Base-by-base conservation (phyloP, 495 filamentous ascomycete species). In the Tetracladium setigerum region DNA sequence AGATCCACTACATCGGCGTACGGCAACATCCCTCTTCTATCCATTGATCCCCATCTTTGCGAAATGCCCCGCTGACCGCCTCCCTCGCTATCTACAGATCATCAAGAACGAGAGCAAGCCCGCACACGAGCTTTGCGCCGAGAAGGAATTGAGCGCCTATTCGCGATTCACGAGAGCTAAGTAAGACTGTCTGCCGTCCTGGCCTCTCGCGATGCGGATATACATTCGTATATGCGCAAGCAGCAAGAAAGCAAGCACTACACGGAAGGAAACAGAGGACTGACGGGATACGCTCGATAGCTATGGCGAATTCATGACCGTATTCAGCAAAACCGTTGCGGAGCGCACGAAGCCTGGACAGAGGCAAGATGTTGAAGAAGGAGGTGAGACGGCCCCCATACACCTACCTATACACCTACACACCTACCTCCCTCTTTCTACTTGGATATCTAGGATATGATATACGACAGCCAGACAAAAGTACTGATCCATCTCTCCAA, bases 1-100 rank as follows among this genome's bases (percentile, higher is more conserved):
- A 95, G 79, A 71, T 97, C 58, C 78, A 85, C 69, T 95, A 95
- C 69, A 87, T 95, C 58, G 89, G 89, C 49, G 89, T 95, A 82
- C 51, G 81, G n/a, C n/a, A n/a, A n/a, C n/a, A n/a, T 65, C 16
- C 31, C 5, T 30, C 34, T 15, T 53, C 7, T 27, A 27, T 27
- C 22, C 7, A 27, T 7, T 42, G 47, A 14, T 13, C 41, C 43
- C 44, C 46, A 54, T 44, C 52, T 50, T 18, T 6, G 11, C 40
- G 36, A n/a, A 31, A 36, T 14, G 14, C 11, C 30, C 38, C 18
- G 38, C 22, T 31, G 24, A 46, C 42, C 30, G 41, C 34, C 57
- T 41, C 16, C 18, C 30, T 46, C 41, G 22, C 22, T 27, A 49
- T 34, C 32, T 35, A 47, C 53, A 94, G 87, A 78, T 95, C 62